A percentile compares a stretch with the other conserved stretches of the same genome.
Evolutionary conservation across 2,329 filamentous ascomycete genomes (phyloP).

Genomic region (Scytalidium lignicola): DNA sequence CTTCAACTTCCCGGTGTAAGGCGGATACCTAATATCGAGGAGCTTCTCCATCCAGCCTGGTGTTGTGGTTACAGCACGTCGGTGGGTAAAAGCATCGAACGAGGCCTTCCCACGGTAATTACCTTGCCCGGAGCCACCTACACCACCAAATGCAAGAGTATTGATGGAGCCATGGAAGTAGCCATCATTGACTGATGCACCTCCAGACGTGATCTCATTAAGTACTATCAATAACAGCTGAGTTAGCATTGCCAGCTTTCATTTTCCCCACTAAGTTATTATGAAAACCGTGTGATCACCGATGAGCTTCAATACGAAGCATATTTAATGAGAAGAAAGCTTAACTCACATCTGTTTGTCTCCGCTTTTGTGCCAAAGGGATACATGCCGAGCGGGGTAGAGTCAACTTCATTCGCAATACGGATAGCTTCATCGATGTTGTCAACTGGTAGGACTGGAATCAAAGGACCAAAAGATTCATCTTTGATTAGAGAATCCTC

Average conservation of each 20-base stretch:
- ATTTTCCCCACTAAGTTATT: background rate
- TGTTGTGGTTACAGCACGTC: conserved; percentile 52
- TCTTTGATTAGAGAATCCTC: conserved; percentile 75
- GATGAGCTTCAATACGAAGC: background rate
- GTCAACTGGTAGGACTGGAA: conserved; percentile 73
- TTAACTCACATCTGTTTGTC: conserved; percentile 60
- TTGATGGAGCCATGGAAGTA: conserved; percentile 67
- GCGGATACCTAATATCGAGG: conserved; percentile 64
- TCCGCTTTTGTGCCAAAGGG: conserved; percentile 80
- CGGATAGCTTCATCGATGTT: conserved; percentile 80
- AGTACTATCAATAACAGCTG: conserved; percentile 43
- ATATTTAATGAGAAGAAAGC: background rate
- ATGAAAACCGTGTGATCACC: too few relatives aligned
- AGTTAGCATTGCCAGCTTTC: too few relatives aligned
- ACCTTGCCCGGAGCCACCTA: conserved; percentile 73
- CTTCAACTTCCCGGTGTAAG: conserved; percentile 44
- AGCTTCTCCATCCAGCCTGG: conserved; percentile 64
- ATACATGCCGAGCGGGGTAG: conserved; percentile 79
- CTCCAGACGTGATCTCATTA: conserved; percentile 58
- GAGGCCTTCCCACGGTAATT: conserved; percentile 72
- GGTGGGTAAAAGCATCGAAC: conserved; percentile 64
- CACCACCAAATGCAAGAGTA: conserved; percentile 75
- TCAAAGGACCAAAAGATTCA: conserved; percentile 91
- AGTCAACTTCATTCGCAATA: conserved; percentile 73
- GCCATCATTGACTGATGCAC: conserved; percentile 60